Evolutionary conservation across 805 yeast species (phyloP), one percentile per base, ranked within the genome.

Genomic region (Osmozyma mogii): DNA sequence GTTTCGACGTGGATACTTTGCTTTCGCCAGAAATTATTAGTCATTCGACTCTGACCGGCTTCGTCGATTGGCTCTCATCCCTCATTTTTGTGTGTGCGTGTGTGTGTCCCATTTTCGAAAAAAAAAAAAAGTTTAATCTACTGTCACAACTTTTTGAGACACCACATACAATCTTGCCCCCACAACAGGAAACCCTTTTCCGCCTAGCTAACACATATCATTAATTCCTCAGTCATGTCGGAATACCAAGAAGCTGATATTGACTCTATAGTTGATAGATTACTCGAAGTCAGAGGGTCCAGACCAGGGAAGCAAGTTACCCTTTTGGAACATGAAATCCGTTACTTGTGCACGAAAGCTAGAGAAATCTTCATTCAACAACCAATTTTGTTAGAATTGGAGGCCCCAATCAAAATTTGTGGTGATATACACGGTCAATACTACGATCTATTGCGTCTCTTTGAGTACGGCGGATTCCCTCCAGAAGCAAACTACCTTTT

Each of bases 391-490:
- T 68, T 89, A 49, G 98, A 89, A 58, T 72, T 89, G 45, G 97
- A 92, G 61, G 97, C 98, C 13, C 98, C 98, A 34, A 89, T 89
- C 50, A 88, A 87, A 60, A 82, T 82, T 36, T 87, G 96, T 65
- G 98, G 98, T 60, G 98, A 89, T 59, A 92, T 89, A 51, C 98
- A 89, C 59, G 98, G 98, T 34, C 98, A 89, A 64, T 89, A 92
- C 62, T 89, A 89, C 55, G 98, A 89, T 61, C 74, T 89, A 49
- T 72, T 89, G 56, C 81, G 98, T 61, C 73, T 89, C 48, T 89
- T 89, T 51, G 97, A 92, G 66, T 89, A 89, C 54, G 97, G 98
- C 49, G 98, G 97, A 3, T 89, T 92, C 70, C 98, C 98, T 2
- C 98, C 98, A 9, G 97, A 92, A 58, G 94, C 97, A 12, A 89